Evolutionary conservation across 345 rosid genomes (phyloP).

Genomic region (Viola odorata): DNA sequence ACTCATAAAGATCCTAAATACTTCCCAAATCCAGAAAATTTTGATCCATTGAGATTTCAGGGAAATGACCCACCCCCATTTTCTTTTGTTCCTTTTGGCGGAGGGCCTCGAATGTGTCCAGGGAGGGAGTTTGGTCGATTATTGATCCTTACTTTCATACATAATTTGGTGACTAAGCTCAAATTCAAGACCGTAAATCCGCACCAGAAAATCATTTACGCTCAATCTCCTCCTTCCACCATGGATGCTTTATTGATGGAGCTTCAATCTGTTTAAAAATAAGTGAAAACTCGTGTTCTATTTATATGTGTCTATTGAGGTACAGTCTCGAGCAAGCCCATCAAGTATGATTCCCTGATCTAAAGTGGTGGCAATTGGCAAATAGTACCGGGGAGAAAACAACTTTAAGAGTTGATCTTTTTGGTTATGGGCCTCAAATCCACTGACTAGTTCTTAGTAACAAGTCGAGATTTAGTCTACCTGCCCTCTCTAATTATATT

Average conservation of each 20-base stretch:
- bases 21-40: background rate
- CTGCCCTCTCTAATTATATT: too few species aligned
- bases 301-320: too few species aligned
- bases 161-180: background rate
- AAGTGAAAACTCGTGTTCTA: too few species aligned
- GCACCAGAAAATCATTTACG: background rate
- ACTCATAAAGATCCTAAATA: too few species aligned
- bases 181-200: background rate
- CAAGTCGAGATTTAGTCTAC: too few species aligned
- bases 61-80: background rate
- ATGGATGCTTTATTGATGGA: background rate
- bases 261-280: background rate
- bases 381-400: too few species aligned
- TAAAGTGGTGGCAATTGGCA: too few species aligned
- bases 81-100: background rate
- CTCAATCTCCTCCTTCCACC: background rate
- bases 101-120: constrained; percentile 1
- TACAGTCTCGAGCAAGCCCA: too few species aligned
- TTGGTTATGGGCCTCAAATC: too few species aligned
- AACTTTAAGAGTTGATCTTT: too few species aligned
- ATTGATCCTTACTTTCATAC: background rate
- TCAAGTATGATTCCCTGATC: too few species aligned
- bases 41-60: constrained; percentile 1
- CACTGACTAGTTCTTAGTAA: too few species aligned
- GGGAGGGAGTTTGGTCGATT: background rate